Conservation (phyloP, 495 filamentous ascomycete species). For the Xylaria curta region DNA sequence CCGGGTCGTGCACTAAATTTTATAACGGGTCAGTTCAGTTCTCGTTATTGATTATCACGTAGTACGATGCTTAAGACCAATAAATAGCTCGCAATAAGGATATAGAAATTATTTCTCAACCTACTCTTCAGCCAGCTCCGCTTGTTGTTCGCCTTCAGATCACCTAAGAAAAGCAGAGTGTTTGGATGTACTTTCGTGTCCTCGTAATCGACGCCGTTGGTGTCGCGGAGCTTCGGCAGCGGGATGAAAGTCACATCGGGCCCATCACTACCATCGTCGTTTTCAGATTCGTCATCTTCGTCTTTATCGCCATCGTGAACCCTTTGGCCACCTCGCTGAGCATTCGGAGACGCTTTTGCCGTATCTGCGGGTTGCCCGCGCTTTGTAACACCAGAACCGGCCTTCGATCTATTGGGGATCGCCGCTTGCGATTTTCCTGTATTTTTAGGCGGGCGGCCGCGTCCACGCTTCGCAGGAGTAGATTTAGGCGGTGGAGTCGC, state of each 20-base stretch:
- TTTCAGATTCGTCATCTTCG: conserved; percentile 40
- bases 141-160: conserved; percentile 79
- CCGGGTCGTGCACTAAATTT: conserved; percentile 70
- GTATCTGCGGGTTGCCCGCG: conserved; percentile 13
- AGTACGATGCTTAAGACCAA: too few relatives aligned
- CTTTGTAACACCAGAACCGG: conserved; percentile 18
- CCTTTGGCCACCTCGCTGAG: not conserved
- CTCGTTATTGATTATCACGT: not conserved
- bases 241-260: conserved; percentile 63
- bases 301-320: conserved; percentile 22
- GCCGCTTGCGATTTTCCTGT: conserved; percentile 15
- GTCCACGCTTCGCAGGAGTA: conserved; percentile 27
- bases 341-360: conserved; percentile 22
- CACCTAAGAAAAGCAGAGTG: conserved; percentile 76
- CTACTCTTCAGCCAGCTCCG: conserved; percentile 81
- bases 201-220: conserved; percentile 68
- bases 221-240: conserved; percentile 71
- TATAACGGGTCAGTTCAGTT: conserved; percentile 14
- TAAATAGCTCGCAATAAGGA: not conserved
- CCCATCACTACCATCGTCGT: conserved; percentile 45
- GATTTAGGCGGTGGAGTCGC: conserved; percentile 21
- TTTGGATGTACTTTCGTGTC: conserved; percentile 79
- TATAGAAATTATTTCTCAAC: conserved; percentile 24
- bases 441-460: conserved; percentile 33
- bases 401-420: not conserved